Evolutionary conservation across 352 stramenopile genomes (phyloP), one percentile per base, ranked within the genome.

Genomic region (Pythium utonaiense): DNA sequence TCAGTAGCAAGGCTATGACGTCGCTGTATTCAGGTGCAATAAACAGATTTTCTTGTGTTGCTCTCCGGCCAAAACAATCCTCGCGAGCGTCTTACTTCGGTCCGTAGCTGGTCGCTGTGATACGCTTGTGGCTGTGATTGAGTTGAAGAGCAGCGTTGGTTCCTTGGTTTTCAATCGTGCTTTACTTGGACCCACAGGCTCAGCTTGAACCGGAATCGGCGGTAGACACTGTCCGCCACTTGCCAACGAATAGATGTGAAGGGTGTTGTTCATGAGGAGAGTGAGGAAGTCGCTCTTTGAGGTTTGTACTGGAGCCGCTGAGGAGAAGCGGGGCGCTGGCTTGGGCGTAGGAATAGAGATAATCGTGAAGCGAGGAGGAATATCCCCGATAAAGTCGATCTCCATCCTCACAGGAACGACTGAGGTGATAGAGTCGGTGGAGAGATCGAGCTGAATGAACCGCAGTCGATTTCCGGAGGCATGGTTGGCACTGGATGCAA

Each of bases 361-460:
- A 24, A 86, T 25, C 2, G 66, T 55, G 41, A 86, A 86, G 14
- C 73, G 66, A 52, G 77, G 73, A 19, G 73, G 28, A 1, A 67
- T 66, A 6, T 34, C 57, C 13, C 68, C 69, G 6, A 33, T 36
- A 41, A 79, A 65, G 2, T 56, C 50, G 28, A 77, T 21, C 9
- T 75, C 60, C 24, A 86, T 16, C 21, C 49, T 53, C 21, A 74
- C 57, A n/a, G 33, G 63, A 14, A 68, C 40, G 28, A 66, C 49
- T 0, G 40, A 8, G 7, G 40, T 47, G 24, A 78, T 25, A 1
- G 57, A 25, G 33, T 77, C 64, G 5, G 53, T 53, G 1, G 53
- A 60, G 8, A 64, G 66, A 24, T 67, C 33, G 45, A 84, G n/a
- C 47, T 79, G 73, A 2, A 77, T 28, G 24, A 83, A 79, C 3